Percentiles rank a stretch among this genome's conserved stretches.
Evolutionary conservation across 2,329 filamentous ascomycete genomes (phyloP).

Genomic region (Aspergillus jensenii): DNA sequence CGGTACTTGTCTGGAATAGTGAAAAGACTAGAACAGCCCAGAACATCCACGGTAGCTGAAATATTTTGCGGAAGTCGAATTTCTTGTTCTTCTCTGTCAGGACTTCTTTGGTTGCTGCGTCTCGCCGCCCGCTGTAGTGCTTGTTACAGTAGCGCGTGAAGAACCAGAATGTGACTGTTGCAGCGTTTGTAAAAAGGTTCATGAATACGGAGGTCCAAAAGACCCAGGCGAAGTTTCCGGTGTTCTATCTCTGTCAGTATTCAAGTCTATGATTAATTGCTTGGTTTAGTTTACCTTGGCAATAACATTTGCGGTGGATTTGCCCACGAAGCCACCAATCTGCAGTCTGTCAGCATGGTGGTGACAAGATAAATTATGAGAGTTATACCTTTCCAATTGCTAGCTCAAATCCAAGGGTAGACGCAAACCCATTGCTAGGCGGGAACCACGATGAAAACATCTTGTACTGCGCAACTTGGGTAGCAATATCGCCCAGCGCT

Average conservation of each 20-base stretch:
- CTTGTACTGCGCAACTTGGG: conserved; percentile 65
- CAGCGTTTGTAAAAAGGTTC: conserved; percentile 62
- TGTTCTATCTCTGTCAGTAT: conserved; percentile 26
- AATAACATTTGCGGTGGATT: conserved; percentile 61
- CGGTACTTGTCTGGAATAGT: conserved; percentile 59
- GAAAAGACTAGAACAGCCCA: conserved; percentile 58
- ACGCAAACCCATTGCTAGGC: conserved; percentile 61
- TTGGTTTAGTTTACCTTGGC: conserved; percentile 35
- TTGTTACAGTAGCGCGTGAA: conserved; percentile 55
- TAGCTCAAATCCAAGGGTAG: conserved; percentile 61
- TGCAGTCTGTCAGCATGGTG: neutral
- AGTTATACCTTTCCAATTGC: conserved; percentile 53
- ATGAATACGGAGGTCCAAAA: conserved; percentile 66
- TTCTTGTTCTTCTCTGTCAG: conserved; percentile 61
- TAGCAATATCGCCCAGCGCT: conserved; percentile 62
- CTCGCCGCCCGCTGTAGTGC: conserved; percentile 48
- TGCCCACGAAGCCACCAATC: conserved; percentile 61
- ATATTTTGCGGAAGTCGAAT: conserved; percentile 56
- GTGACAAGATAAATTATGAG: accelerated
- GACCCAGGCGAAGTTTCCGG: conserved; percentile 61
- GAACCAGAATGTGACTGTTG: conserved; percentile 55
- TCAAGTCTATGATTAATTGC: too few species aligned
- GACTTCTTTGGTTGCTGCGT: conserved; percentile 59
- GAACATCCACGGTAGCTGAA: conserved; percentile 60
- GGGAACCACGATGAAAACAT: conserved; percentile 66